Base-by-base conservation (phyloP, 1,284 basidiomycete genomes). In the Peniophora sp. region DNA sequence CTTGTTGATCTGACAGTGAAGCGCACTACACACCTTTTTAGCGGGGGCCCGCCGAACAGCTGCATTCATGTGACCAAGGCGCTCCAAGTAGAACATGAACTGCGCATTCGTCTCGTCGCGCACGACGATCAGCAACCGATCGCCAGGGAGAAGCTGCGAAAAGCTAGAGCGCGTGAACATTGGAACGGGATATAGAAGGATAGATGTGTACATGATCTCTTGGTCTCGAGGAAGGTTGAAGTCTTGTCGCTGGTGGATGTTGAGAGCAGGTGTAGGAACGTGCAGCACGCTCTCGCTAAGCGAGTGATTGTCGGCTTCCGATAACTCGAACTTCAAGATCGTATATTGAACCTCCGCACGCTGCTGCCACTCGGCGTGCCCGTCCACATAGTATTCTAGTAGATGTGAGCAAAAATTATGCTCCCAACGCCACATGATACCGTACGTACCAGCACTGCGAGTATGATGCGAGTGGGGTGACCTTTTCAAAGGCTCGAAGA, bases 21-120 rank as follows among this genome's bases (percentile, higher is more conserved):
- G 27, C 6, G 27, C 27, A 12, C 6, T 6, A 12, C 27, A 12
- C 9, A 81, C 58, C 0, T 15, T 24, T 51, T 73, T 74, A 39
- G 63, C 64, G 0, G 52, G 48, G 1, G 55, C 42, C 0, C 53
- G 48, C 0, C 42, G 23, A n/a, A 74, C 57, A 0, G 70, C 68
- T 2, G 57, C 49, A 0, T 65, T 63, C 3, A 81, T 61, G 3
- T 24, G 52, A 1, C 47, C 35, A 0, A 69, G 54, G 1, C 35
- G 43, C 0, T 78, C 79, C 2, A 75, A 57, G 47, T 68, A 78
- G 3, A 81, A 57, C 12, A 47, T 54, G 22, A 73, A 50, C 12
- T 67, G 62, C 2, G 66, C 65, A 1, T 44, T 24, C 1, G 55
- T 56, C 52, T 73, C 70, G 10, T 66, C 63, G 37, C 43, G 14